phyloP scores from a whole-genome alignment of 768 basidiomycete genomes.

The Naganishia kalamii region DNA sequence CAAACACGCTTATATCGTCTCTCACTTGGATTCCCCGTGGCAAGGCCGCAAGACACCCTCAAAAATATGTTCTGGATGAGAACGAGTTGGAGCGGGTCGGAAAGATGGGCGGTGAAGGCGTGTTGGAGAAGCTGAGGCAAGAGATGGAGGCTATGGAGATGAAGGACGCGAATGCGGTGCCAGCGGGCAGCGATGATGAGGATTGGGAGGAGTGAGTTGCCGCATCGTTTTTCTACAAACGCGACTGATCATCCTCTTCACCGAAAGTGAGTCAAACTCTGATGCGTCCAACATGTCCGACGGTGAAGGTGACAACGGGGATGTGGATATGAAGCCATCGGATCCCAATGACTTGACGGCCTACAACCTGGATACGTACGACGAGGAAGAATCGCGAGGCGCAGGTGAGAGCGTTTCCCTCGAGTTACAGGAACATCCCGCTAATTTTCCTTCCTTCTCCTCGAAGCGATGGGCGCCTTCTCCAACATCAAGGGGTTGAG shows the following conservation, averaged over 20 bases:
- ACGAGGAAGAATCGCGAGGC: constrained; percentile 59
- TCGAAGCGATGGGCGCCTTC: constrained; percentile 61
- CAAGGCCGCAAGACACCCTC: constrained; percentile 64
- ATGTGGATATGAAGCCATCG: constrained; percentile 38
- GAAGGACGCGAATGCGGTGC: constrained; percentile 61
- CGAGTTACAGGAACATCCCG: not conserved
- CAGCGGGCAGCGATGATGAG: constrained; percentile 60
- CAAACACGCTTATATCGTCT: constrained; percentile 45
- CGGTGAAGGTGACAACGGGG: constrained; percentile 53
- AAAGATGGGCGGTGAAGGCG: constrained; percentile 82
- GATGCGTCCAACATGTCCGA: constrained; percentile 49
- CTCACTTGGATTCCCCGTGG: constrained; percentile 69
- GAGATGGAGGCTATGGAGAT: constrained; percentile 68
- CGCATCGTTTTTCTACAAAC: not conserved
- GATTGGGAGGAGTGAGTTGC: constrained; percentile 82
- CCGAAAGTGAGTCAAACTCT: constrained; percentile 27
- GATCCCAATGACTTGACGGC: constrained; percentile 66
- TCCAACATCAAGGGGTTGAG: constrained; percentile 91
- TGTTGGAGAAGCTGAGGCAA: constrained; percentile 72
- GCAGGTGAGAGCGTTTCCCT: constrained; percentile 35
- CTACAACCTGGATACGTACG: constrained; percentile 88
- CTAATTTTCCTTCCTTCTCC: not conserved
- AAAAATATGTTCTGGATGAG: constrained; percentile 84
- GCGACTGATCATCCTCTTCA: not conserved
- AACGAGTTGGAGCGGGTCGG: constrained; percentile 83